A percentile compares a stretch with the other conserved stretches of the same genome.
Evolutionary conservation across 1,284 basidiomycete species (phyloP).

Genomic region (Trichosporon sp.): DNA sequence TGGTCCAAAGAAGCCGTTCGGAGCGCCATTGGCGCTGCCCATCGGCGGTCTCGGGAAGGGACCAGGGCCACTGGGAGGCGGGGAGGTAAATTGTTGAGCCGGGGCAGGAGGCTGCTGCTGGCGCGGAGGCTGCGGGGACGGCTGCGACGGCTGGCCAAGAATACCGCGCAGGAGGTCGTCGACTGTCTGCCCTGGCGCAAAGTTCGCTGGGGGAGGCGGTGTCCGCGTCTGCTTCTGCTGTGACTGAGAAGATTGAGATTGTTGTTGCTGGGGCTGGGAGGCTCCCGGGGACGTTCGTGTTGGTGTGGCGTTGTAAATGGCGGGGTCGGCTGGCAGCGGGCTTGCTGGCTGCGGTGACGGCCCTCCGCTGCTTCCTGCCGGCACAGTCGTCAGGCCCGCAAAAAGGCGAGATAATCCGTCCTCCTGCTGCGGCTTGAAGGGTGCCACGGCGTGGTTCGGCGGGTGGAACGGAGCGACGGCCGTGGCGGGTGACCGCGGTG

Average conservation of each 20-base stretch:
- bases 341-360: neutral
- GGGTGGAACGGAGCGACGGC: neutral
- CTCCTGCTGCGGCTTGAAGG: constrained; percentile 6
- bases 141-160: constrained; percentile 19
- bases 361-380: neutral
- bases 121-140: neutral
- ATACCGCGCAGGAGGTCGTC: constrained; percentile 40
- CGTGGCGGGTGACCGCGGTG: neutral
- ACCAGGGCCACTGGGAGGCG: neutral
- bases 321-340: neutral
- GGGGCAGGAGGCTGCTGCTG: neutral
- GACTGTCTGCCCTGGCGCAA: constrained; percentile 37
- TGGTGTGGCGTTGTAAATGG: neutral
- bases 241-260: neutral
- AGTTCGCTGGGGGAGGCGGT: constrained; percentile 1
- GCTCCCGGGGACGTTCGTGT: neutral
- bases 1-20: neutral
- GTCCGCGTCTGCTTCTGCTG: neutral
- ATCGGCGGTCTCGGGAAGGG: neutral
- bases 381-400: constrained; percentile 26
- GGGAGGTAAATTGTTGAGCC: neutral
- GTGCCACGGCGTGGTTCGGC: neutral
- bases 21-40: neutral
- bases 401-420: constrained; percentile 39
- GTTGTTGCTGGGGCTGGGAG: neutral